These are phyloP conservation scores for Naumovozyma castellii DNA, from an alignment of 805 yeast species.

Conservation along the genomic window DNA sequence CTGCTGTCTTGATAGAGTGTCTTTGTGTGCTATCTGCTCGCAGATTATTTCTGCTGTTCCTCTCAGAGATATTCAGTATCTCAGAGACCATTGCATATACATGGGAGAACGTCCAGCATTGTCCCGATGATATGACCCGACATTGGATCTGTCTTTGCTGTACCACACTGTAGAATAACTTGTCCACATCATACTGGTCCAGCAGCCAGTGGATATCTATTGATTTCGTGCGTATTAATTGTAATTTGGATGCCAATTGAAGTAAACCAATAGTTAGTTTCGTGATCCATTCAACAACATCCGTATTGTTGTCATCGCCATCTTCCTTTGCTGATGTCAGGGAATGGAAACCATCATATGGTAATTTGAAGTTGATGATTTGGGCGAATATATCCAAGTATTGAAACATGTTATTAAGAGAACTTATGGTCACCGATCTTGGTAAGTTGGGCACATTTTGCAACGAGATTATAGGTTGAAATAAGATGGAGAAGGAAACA, in stretches of 20 bases:
- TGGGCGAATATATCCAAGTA: slow-evolving; percentile 11
- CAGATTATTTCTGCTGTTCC: neutral
- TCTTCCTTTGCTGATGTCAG: slow-evolving; percentile 1
- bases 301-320: slow-evolving; percentile 1
- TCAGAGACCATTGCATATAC: neutral
- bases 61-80: neutral
- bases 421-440: slow-evolving; percentile 11
- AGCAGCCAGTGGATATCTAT: slow-evolving; percentile 16
- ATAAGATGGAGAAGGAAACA: slow-evolving; percentile 16
- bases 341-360: slow-evolving; percentile 3
- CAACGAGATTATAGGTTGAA: slow-evolving; percentile 18
- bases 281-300: slow-evolving; percentile 7
- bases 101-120: neutral
- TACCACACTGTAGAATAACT: slow-evolving; percentile 16
- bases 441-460: slow-evolving; percentile 15
- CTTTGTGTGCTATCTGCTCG: neutral
- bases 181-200: slow-evolving; percentile 20
- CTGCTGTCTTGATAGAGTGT: too few species aligned
- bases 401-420: slow-evolving; percentile 15
- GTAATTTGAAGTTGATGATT: slow-evolving; percentile 10
- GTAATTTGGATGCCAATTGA: slow-evolving; percentile 11
- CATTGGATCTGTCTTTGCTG: neutral
- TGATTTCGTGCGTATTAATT: slow-evolving; percentile 12
- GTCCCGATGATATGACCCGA: neutral
- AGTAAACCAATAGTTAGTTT: slow-evolving; percentile 12